phyloP scores from a whole-genome alignment of 2,329 filamentous ascomycete genomes.

The Fusarium chlamydosporum region DNA sequence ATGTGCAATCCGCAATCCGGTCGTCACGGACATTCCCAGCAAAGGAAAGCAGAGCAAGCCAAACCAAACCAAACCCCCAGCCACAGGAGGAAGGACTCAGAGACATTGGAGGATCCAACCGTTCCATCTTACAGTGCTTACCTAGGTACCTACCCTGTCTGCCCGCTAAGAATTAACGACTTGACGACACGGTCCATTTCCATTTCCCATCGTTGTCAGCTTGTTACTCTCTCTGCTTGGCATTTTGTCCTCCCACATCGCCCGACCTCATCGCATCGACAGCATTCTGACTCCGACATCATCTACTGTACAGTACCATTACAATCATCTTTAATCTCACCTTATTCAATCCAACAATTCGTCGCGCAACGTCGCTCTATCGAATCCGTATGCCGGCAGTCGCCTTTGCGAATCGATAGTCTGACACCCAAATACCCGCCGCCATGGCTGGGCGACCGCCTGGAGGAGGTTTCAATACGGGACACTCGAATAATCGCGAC shows the following conservation, averaged over 20 bases:
- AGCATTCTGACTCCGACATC: slow-evolving; percentile 12
- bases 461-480: slow-evolving; percentile 64
- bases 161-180: slow-evolving; percentile 27
- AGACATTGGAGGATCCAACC: background rate
- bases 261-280: slow-evolving; percentile 36
- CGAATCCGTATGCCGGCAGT: slow-evolving; percentile 55
- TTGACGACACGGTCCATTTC: slow-evolving; percentile 32
- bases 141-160: slow-evolving; percentile 8
- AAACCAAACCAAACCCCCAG: slow-evolving; percentile 10
- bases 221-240: slow-evolving; percentile 36
- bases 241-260: slow-evolving; percentile 33
- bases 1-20: slow-evolving; percentile 35
- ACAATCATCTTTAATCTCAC: background rate
- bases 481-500: slow-evolving; percentile 63
- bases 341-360: slow-evolving; percentile 6
- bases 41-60: background rate
- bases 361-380: slow-evolving; percentile 28
- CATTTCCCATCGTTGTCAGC: slow-evolving; percentile 33
- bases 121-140: slow-evolving; percentile 35
- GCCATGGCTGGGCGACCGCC: slow-evolving; percentile 73
- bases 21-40: slow-evolving; percentile 27
- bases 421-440: slow-evolving; percentile 58
- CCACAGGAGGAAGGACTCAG: slow-evolving; percentile 24
- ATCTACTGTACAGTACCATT: slow-evolving; percentile 9
- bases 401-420: slow-evolving; percentile 50